Evolutionary conservation across 257 asterid genomes (phyloP).

Genomic region (Paraleonurus japonicus): DNA sequence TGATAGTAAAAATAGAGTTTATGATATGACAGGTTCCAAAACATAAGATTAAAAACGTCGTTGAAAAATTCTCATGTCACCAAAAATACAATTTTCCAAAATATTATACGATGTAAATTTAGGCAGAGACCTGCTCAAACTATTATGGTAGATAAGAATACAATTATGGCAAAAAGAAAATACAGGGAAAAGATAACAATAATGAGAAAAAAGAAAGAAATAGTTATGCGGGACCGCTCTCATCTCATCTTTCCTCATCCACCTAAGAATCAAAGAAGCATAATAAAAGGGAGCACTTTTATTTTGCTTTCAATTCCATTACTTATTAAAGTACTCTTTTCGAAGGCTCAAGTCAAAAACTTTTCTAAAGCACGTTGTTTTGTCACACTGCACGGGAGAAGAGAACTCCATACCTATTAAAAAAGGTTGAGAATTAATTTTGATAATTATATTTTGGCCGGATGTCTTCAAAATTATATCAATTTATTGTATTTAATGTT

Average conservation of each 20-base stretch:
- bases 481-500: no score
- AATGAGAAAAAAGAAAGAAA: conserved; percentile 18
- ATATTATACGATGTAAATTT: no score
- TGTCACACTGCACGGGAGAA: conserved; percentile 36
- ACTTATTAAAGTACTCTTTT: conserved; percentile 3
- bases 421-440: not conserved
- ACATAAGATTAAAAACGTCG: no score
- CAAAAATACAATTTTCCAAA: no score
- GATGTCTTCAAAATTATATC: no score
- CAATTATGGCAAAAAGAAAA: not conserved
- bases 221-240: conserved; percentile 21
- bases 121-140: no score
- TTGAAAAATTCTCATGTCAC: no score
- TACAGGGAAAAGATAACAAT: not conserved
- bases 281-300: conserved; percentile 37
- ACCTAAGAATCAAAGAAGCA: conserved; percentile 12
- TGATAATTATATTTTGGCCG: not conserved
- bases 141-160: no score
- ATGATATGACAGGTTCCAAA: no score
- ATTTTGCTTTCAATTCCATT: conserved; percentile 29
- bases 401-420: not conserved
- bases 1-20: no score
- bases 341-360: conserved; percentile 35
- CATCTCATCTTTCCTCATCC: conserved; percentile 1
- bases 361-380: conserved; percentile 29